Base-by-base conservation (phyloP, 2,329 filamentous ascomycete genomes). In the Davidsoniella eucalypti region DNA sequence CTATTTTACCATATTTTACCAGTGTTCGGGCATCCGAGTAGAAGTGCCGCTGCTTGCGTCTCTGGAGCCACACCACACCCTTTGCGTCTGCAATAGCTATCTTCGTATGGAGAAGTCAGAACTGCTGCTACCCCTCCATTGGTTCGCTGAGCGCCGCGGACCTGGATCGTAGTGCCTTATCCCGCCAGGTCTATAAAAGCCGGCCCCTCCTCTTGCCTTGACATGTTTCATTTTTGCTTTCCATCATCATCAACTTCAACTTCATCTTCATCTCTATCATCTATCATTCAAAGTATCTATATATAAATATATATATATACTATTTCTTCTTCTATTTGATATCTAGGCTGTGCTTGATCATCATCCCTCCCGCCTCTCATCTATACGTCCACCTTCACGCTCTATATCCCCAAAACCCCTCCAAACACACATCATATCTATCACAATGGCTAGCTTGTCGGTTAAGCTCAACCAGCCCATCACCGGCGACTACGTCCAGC, bases 391-490 rank as follows among this genome's bases (percentile, higher is more conserved):
- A 41, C 29, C 33, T 42, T 12, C 38, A 25, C 26, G 10, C 26
- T 33, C 7, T 4, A 39, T 39, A 17, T 23, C 14, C 36, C 10
- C 4, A 33, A 12, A 6, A n/a, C 18, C 14, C 6, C 21, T 5
- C 18, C 45, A 29, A 44, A 18, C 18, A 47, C 18, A 25, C 4
- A 21, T 10, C 39, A n/a, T 17, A 23, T 33, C 38, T 23, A 21
- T 12, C 16, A 52, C 51, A 47, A 71, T 71, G 69, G 54, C 64
- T 64, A 6, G 17, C n/a, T 59, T 79, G 58, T 71, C 71, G 51
- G 66, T 72, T 56, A 72, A 80, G 63, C 72, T 87, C 60, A 76
- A 79, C 68, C 85, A 82, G 58, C 82, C 83, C 52, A 55, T 75
- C 57, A 76, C 77, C 58, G 81, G 75, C 62, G 40, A 64, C 54